Evolutionary conservation across 164 flowering plant genomes (phyloP), one percentile per base, ranked within the genome.

Genomic region (Protea cynaroides): DNA sequence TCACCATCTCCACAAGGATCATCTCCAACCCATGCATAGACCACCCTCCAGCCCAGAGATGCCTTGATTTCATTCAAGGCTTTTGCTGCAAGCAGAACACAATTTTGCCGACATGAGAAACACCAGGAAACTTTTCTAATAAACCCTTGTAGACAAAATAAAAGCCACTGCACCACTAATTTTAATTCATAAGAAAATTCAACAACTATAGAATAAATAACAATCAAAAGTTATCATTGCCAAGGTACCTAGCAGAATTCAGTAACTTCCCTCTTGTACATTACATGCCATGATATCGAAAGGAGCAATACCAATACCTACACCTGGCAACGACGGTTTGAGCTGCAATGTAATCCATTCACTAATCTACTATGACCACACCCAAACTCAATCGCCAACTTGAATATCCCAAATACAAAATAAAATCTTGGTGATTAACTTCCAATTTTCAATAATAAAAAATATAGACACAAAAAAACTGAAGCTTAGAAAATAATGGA

Each of bases 1-100:
- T 82, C 92, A n/a, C 95, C 97, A 68, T 94, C 99, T 36, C 99
- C 99, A 72, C 99, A 94, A 44, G 99, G 99, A 74, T 94, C 99
- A 64, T 94, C 98, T 56, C 97, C 97, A 59, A 94, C 85, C 98
- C 98, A 91, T 3, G 98, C 80, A 73, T 91, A 94, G 56, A 91
- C 93, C 65, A 94, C 96, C 62, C 97, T 89, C 98, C 97, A 94
- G 25, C 98, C 98, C 13, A 94, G 89, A 21, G 91, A 87, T 17
- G 95, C 84, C 81, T 91, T 94, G 56, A 94, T 94, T 74, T 94
- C 97, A 67, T 94, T 91, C 78, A 89, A 67, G 1, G 96, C 97
- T 77, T 89, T 93, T 68, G 86, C 98, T 90, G 83, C 72, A 68
- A 75, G 21, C 56, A 43, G 44, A 59, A 17, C 25, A 14, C 24